phyloP scores from a whole-genome alignment of 441 rosid species.

The Corymbia citriodora region DNA sequence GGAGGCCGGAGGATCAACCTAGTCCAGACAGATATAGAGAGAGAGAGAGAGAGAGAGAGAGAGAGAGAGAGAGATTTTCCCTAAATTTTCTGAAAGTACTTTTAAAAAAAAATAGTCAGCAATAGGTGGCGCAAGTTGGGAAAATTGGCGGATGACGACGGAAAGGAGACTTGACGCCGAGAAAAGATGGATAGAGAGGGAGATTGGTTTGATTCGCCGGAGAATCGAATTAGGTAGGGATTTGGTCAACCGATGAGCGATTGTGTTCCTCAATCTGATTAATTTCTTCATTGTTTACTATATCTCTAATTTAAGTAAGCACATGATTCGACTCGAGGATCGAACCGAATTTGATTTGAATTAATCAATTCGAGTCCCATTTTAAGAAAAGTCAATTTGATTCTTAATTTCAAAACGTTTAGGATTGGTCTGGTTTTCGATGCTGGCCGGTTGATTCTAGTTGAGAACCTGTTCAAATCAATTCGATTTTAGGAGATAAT shows the following conservation, averaged over 20 bases:
- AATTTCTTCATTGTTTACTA: background rate
- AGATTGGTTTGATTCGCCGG: background rate
- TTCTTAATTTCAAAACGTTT: background rate
- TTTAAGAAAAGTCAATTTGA: accelerated
- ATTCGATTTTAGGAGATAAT: accelerated
- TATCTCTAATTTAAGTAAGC: too few species aligned
- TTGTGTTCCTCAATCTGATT: background rate
- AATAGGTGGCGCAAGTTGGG: background rate
- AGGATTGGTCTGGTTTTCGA: accelerated
- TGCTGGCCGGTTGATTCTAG: background rate
- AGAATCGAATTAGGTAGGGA: background rate
- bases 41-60: accelerated
- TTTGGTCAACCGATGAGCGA: background rate
- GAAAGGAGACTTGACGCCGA: background rate
- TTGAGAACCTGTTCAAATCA: background rate
- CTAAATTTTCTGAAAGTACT: background rate
- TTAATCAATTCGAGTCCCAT: too few species aligned
- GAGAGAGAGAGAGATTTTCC: accelerated
- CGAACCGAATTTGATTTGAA: too few species aligned
- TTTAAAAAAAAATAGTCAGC: background rate
- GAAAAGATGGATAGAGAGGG: background rate
- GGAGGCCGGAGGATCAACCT: background rate
- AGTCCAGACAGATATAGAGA: background rate
- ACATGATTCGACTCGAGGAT: too few species aligned
- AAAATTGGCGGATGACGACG: background rate